A percentile compares a stretch with the other conserved stretches of the same genome.
These are phyloP conservation scores for Boletus sp. DNA, from an alignment of 768 basidiomycete species.

Conservation along the genomic window DNA sequence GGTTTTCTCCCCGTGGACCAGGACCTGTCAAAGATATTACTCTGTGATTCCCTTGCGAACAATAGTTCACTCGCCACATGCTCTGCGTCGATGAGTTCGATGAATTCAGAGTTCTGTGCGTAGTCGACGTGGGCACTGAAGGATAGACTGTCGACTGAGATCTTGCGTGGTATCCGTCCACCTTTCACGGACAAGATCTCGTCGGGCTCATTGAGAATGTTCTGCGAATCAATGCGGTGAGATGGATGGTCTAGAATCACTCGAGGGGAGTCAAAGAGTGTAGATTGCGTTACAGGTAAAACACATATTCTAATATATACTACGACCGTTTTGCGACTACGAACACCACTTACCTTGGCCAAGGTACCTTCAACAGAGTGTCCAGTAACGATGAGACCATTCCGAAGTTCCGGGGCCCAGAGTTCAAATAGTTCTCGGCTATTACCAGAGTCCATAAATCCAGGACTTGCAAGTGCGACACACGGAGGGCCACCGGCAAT, in stretches of 20 bases:
- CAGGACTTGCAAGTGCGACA: constrained; percentile 92
- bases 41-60: not conserved
- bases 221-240: constrained; percentile 45
- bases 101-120: constrained; percentile 93
- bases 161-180: constrained; percentile 71
- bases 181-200: constrained; percentile 79
- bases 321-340: not conserved
- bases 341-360: constrained; percentile 80
- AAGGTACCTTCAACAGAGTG: constrained; percentile 96
- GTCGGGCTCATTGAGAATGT: constrained; percentile 88
- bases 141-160: constrained; percentile 92
- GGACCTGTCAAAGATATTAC: constrained; percentile 46
- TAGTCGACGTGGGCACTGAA: constrained; percentile 98
- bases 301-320: constrained; percentile 16
- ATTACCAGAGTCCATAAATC: constrained; percentile 85
- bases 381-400: constrained; percentile 91
- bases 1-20: constrained; percentile 92
- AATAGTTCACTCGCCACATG: constrained; percentile 63
- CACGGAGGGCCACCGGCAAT: constrained; percentile 92
- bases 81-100: constrained; percentile 84
- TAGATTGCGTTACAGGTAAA: constrained; percentile 11
- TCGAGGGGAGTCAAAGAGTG: not conserved
- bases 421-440: constrained; percentile 91
- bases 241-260: constrained; percentile 4
- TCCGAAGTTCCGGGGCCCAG: constrained; percentile 93